Base-by-base conservation (phyloP, 805 yeast species). In the Schizosaccharomyces lindneri region DNA sequence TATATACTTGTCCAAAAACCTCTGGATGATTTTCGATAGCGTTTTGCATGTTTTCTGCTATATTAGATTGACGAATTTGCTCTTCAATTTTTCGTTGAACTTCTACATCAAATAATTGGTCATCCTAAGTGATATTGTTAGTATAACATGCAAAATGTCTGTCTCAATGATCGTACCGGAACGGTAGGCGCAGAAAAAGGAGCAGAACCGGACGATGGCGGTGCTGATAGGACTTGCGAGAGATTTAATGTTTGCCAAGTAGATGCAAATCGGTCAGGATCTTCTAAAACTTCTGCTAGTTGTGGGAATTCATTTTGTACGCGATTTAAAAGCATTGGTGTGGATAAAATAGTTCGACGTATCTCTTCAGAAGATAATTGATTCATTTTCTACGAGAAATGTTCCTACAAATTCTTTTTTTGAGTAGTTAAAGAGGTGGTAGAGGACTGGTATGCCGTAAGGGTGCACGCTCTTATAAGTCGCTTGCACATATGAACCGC, bases 1-100 rank as follows among this genome's bases (percentile, higher is more conserved):
- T 88, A 41, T 79, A 79, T 2, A 90, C 94, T 0, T 78, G 72
- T 0, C 88, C 83, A 72, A 93, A 93, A 46, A 85, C 78, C 48
- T 93, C 99, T 0, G 99, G 98, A 4, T 90, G 81, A 61, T 83
- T 81, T 63, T 89, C 97, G 69, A 82, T 76, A 0, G 98, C 97
- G 65, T 80, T 76, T 59, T 80, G 76, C 75, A 85, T 74, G 68
- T 87, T 87, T 64, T 87, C 94, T 63, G 87, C 86, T 59, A 90
- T 82, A 51, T 82, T 85, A 66, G 80, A 80, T 41, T 59, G 61
- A 24, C 81, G 79, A 62, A 83, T 83, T 62, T 83, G 67, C 66
- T 86, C 90, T 68, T 81, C 65, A 55, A 87, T 82, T 65, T 77
- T 77, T 24, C 75, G 76, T 66, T 84, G 87, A 63, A 78, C 81